Base-by-base conservation (phyloP, 106 monocot species). In the Cymbidium sinense region DNA sequence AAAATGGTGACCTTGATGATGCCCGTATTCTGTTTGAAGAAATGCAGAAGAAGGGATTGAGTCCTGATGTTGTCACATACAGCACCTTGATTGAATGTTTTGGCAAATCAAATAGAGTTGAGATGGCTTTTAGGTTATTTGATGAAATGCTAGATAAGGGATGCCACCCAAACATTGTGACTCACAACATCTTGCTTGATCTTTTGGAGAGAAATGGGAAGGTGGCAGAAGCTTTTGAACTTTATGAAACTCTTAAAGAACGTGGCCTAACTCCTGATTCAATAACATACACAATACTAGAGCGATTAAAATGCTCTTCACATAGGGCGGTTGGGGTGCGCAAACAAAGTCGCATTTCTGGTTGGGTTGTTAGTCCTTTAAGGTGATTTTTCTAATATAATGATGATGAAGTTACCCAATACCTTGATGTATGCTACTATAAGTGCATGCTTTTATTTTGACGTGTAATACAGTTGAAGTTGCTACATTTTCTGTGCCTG, bases 61-160 rank as follows among this genome's bases (percentile, higher is more conserved):
- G 85, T 73, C 95, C 95, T 34, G 99, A 95, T 87, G 95, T 99
- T 43, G 41, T 95, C 64, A 95, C 95, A 30, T 99, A 95, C 58
- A 99, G 95, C 81, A 95, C 86, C 62, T 87, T 99, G 39, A 95
- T 99, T 81, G 93, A 95, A 90, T 92, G 99, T 77, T 99, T 99
- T 93, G 99, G 92, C 43, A 94, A 90, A 83, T 79, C 81, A 37
- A 88, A 86, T 75, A 86, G 83, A 75, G 87, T 95, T 79, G 92
- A 99, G 80, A 95, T 93, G 92, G 90, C 95, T 79, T 91, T 84
- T 70, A 85, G 69, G 65, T 89, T 99, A 75, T 95, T 99, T 86
- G 90, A 99, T 87, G 95, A 93, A 80, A 99, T 99, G 99, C 83
- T 99, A 81, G 78, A 77, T 70, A 79, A 81, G 75, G 90, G 90